phyloP scores from a whole-genome alignment of 2,329 filamentous ascomycete species.

The Colletotrichum destructivum region DNA sequence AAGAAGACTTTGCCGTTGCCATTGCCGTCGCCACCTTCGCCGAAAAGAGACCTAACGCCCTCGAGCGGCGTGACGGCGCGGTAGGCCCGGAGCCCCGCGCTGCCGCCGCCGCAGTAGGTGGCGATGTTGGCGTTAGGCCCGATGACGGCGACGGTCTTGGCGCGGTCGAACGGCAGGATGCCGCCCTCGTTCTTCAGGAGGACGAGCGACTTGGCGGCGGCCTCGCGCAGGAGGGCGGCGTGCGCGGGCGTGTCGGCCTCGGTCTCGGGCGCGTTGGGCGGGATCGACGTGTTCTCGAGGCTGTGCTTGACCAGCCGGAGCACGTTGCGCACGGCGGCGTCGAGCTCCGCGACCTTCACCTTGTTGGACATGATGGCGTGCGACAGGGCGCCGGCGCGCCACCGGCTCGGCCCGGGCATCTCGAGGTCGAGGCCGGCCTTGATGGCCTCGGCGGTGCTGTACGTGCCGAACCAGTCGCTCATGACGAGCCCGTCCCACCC shows the following conservation, averaged over 20 bases:
- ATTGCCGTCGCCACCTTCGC: conserved; percentile 5
- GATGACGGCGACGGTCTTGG: conserved; percentile 61
- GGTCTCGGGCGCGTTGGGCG: conserved; percentile 68
- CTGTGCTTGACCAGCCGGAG: conserved; percentile 61
- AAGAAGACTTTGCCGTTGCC: conserved; percentile 37
- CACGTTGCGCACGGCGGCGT: conserved; percentile 55
- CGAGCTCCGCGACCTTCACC: conserved; percentile 67
- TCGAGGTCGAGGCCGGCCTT: conserved; percentile 54
- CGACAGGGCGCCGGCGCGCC: conserved; percentile 59
- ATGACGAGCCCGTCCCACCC: conserved; percentile 70
- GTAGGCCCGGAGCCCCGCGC: conserved; percentile 51
- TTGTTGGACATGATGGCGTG: conserved; percentile 70
- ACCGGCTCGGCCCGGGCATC: conserved; percentile 56
- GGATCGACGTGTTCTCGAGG: conserved; percentile 53
- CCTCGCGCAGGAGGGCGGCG: conserved; percentile 60
- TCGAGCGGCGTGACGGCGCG: conserved; percentile 51
- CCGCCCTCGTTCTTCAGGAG: conserved; percentile 80
- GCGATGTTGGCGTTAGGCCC: conserved; percentile 65
- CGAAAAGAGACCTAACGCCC: conserved; percentile 46
- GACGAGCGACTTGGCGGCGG: conserved; percentile 67
- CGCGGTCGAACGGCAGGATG: conserved; percentile 69
- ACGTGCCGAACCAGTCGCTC: conserved; percentile 73
- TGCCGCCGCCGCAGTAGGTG: conserved; percentile 53
- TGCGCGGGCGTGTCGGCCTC: conserved; percentile 73
- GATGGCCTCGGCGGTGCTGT: conserved; percentile 58